Base-by-base conservation (phyloP, 2,329 filamentous ascomycete species). In the Stemphylium lycopersici region DNA sequence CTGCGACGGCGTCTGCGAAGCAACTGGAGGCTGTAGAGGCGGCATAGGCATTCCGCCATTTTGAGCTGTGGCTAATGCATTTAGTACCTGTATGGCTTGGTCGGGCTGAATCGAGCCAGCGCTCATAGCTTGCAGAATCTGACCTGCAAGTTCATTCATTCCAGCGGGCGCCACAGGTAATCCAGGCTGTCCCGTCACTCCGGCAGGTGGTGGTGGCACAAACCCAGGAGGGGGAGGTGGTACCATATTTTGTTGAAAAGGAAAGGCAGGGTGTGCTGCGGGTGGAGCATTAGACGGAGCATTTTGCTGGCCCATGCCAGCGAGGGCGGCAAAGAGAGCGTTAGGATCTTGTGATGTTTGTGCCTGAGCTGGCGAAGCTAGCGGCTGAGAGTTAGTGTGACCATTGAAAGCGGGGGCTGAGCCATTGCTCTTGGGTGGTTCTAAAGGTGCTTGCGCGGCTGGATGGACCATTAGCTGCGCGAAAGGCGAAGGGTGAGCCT, bases 321-420 rank as follows among this genome's bases (percentile, higher is more conserved):
- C 68, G 43, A 76, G 65, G 10, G 70, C 70, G 40, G 73, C 71
- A 55, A 73, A 68, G 26, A 75, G 52, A 55, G 72, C 64, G 53
- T 57, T 63, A 31, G 67, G 53, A 54, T 71, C 71, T 50, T 69
- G 69, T 18, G 61, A 56, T 47, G 62, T 48, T 46, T 66, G 59
- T 32, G 59, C 32, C 33, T 64, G 54, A 48, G 58, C 44, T 43
- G 58, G 40, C 26, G 61, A 56, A 13, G 62, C 63, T 61, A 55
- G 37, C 49, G 57, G 61, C 54, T 69, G 68, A 31, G 56, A 44
- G 48, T 73, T 71, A 72, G 68, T 65, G 29, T 67, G 70, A 47
- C 39, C 47, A 45, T 42, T 50, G 40, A 58, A 55, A 33, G 63
- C 56, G 37, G 66, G 59, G 34, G 59, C 61, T 22, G 57, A 56